Conservation (phyloP, 768 basidiomycete genomes). For the Suillus luteus region DNA sequence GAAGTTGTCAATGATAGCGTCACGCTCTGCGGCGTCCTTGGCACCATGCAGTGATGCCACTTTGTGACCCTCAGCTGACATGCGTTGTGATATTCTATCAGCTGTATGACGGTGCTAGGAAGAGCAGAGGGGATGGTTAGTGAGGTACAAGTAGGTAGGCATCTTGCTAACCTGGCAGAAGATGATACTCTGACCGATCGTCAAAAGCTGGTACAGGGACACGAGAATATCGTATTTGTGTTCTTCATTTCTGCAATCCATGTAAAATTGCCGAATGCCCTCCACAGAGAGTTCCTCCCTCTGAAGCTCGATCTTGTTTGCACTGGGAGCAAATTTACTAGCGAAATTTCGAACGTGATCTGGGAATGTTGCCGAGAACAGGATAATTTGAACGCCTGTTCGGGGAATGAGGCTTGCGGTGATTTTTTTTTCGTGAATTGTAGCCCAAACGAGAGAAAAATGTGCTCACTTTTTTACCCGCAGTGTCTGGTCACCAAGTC, state of each 20-base stretch:
- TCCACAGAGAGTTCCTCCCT: slow-evolving; percentile 93
- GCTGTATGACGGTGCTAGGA: slow-evolving; percentile 85
- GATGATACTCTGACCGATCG: slow-evolving; percentile 97
- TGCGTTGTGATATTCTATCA: slow-evolving; percentile 87
- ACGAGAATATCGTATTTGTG: slow-evolving; percentile 97
- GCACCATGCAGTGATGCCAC: slow-evolving; percentile 96
- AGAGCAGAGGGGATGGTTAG: slow-evolving; percentile 1
- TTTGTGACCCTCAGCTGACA: slow-evolving; percentile 93
- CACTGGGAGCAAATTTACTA: slow-evolving; percentile 85
- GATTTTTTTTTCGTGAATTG: slow-evolving; percentile 18
- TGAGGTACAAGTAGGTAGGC: slow-evolving; percentile 24
- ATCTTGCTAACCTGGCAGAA: slow-evolving; percentile 75
- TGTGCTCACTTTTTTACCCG: slow-evolving; percentile 85
- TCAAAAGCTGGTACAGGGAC: slow-evolving; percentile 84
- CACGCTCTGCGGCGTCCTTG: slow-evolving; percentile 88
- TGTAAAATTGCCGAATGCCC: slow-evolving; percentile 95
- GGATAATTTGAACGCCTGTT: slow-evolving; percentile 74
- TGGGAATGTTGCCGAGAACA: slow-evolving; percentile 98
- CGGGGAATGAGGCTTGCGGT: slow-evolving; percentile 57
- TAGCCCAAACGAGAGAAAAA: not conserved
- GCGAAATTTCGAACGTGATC: slow-evolving; percentile 93
- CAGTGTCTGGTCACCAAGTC: slow-evolving; percentile 90
- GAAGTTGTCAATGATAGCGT: slow-evolving; percentile 92
- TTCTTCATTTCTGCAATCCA: slow-evolving; percentile 91
- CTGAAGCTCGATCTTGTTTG: slow-evolving; percentile 96